phyloP scores from a whole-genome alignment of 2,329 filamentous ascomycete genomes.

The Cadophora gregata region DNA sequence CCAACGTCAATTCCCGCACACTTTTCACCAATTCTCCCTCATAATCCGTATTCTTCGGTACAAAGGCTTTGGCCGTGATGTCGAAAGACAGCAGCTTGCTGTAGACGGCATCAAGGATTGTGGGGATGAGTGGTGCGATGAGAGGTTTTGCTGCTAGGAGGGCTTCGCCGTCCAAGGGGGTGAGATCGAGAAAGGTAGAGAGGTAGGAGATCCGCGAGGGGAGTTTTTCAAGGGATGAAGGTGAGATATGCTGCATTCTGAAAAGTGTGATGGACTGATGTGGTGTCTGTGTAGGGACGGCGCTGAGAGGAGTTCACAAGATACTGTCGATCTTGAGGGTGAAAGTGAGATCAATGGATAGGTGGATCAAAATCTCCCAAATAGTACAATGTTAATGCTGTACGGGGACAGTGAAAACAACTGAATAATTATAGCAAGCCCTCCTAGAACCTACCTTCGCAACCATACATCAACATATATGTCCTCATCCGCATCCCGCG shows the following conservation, averaged over 20 bases:
- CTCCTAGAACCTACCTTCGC: background rate
- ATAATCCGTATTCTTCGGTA: slow-evolving; percentile 65
- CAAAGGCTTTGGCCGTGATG: slow-evolving; percentile 80
- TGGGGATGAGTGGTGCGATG: slow-evolving; percentile 69
- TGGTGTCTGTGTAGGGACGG: background rate
- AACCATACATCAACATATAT: slow-evolving; percentile 8
- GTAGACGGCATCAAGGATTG: slow-evolving; percentile 85
- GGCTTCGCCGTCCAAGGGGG: slow-evolving; percentile 39
- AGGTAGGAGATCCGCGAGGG: slow-evolving; percentile 39
- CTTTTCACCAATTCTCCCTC: slow-evolving; percentile 70
- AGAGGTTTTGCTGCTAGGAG: slow-evolving; percentile 42
- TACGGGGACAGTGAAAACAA: background rate
- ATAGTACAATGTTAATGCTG: background rate
- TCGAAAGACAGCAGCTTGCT: slow-evolving; percentile 81
- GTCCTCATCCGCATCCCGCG: background rate
- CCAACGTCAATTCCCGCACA: slow-evolving; percentile 58
- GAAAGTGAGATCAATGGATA: background rate
- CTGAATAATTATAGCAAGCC: background rate
- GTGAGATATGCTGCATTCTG: slow-evolving; percentile 42
- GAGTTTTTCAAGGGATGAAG: slow-evolving; percentile 38
- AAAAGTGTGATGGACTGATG: background rate
- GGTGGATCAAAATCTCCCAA: background rate
- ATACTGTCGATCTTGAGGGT: background rate
- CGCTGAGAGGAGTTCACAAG: background rate
- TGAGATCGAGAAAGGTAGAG: slow-evolving; percentile 40